Base-by-base conservation (phyloP, 2,329 filamentous ascomycete species). In the Coniochaeta prunicola region DNA sequence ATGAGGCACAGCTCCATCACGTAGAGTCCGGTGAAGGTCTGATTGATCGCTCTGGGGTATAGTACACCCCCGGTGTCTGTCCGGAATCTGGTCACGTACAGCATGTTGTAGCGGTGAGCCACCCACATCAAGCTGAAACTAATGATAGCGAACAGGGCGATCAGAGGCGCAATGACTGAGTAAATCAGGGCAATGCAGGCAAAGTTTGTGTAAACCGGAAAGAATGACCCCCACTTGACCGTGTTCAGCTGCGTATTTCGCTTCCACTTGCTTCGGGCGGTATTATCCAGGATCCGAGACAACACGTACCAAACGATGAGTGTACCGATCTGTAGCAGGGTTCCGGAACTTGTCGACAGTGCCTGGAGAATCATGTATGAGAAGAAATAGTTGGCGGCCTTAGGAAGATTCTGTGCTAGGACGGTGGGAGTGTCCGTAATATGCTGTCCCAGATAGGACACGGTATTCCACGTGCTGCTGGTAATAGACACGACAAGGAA, bases 331-430 rank as follows among this genome's bases (percentile, higher is more conserved):
- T 97, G 94, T 13, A 97, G 77, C 4, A 97, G 78, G 1, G 91
- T 93, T 71, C 90, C 92, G 1, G 93, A 93, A 71, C 92, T 96
- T 62, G 91, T 92, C 62, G 91, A 92, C 66, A 97, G 80, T 0
- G 92, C 91, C 68, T 97, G 94, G 10, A 99, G 86, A 69, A 97
- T 88, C 86, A 99, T 92, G 81, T 99, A 99, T 1, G 91, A 93
- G 79, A 97, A 97, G 78, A 97, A 99, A 73, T 97, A 99, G 70
- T 97, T 96, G 65, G 91, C 89, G 0, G 92, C 88, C 65, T 85
- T 89, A 1, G 94, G 94, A 5, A 99, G 77, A 61, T 92, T 94
- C 12, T 78, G 71, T 0, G 93, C 93, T 30, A 99, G 76, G 0
- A 89, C 79, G 19, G 84, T 72, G 0, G 94, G 84, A 59, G 96